These are phyloP conservation scores for Penicillium sp. DNA, from an alignment of 2,329 filamentous ascomycete genomes.

Conservation along the genomic window DNA sequence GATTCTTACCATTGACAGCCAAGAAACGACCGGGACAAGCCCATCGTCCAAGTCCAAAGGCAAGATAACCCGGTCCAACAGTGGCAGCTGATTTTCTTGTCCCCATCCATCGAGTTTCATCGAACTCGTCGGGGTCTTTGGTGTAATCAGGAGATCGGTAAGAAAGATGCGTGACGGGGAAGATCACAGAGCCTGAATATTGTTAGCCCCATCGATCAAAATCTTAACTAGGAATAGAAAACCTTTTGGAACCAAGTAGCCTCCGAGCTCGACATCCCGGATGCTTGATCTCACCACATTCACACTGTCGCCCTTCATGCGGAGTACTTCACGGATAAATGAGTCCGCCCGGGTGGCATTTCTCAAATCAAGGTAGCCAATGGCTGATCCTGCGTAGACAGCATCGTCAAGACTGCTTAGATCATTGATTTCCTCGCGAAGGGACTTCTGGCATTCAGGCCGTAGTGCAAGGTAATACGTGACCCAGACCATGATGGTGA, in stretches of 20 bases:
- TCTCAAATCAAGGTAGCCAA: not conserved
- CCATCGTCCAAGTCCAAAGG: constrained; percentile 4
- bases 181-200: not conserved
- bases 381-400: not conserved
- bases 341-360: not conserved
- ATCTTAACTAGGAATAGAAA: no score
- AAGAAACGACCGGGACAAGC: constrained; percentile 2
- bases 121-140: constrained; percentile 1
- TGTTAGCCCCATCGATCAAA: no score
- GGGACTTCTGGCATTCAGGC: not conserved
- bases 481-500: constrained; percentile 2
- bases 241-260: constrained; percentile 4
- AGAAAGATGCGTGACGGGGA: not conserved
- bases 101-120: constrained; percentile 3
- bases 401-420: not conserved
- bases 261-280: not conserved
- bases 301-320: constrained; percentile 3
- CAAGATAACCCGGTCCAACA: constrained; percentile 2
- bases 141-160: constrained; percentile 1
- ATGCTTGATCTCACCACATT: not conserved
- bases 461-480: constrained; percentile 1
- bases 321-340: constrained; percentile 3
- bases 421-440: not conserved
- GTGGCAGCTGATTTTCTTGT: not conserved
- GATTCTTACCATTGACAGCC: constrained; percentile 2